A percentile compares a stretch with the other conserved stretches of the same genome.
Conservation (phyloP, 768 basidiomycete species). For the Guyanaporus albipodus region DNA sequence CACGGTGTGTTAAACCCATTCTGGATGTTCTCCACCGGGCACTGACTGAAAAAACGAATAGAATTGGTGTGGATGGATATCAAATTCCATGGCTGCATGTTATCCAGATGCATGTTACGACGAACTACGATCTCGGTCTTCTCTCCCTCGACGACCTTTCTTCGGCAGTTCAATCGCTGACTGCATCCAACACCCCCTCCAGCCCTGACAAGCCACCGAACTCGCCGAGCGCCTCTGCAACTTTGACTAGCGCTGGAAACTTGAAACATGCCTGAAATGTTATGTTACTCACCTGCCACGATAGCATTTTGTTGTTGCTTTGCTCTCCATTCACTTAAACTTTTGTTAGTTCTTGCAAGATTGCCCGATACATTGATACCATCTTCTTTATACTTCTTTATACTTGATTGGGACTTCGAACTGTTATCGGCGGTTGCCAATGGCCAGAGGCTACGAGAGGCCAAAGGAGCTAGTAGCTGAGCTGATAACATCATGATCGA, state of each 20-base stretch:
- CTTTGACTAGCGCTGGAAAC: constrained; percentile 2
- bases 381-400: background rate
- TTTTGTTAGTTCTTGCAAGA: background rate
- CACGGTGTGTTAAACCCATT: constrained; percentile 23
- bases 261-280: constrained; percentile 1
- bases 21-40: background rate
- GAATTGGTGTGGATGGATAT: constrained; percentile 53
- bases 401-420: too few relatives aligned
- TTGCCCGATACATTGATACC: constrained; percentile 3
- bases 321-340: background rate
- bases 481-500: too few relatives aligned
- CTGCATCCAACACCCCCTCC: background rate
- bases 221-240: background rate
- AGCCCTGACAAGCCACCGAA: background rate
- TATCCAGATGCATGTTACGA: constrained; percentile 49
- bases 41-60: constrained; percentile 8
- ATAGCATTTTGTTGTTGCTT: background rate
- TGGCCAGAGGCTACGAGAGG: too few relatives aligned
- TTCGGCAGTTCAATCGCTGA: constrained; percentile 13
- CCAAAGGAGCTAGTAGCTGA: too few relatives aligned
- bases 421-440: too few relatives aligned
- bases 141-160: constrained; percentile 19
- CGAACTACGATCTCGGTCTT: constrained; percentile 36
- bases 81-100: constrained; percentile 64
- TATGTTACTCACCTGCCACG: background rate